Evolutionary conservation across 331 rosid genomes (phyloP).

Genomic region (Telfairia occidentalis): DNA sequence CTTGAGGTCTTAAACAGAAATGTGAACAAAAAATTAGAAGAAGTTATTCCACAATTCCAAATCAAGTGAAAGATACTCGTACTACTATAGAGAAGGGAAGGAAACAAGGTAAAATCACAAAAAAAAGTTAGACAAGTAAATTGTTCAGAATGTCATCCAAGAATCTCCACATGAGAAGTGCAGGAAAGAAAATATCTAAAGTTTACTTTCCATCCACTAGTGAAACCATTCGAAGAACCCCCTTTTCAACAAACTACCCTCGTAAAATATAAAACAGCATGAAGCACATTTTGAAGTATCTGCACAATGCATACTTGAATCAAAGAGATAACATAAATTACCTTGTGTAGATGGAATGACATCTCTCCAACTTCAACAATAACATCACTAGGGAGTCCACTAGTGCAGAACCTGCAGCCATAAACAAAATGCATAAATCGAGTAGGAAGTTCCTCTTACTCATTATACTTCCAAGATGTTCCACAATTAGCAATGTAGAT

Average conservation of each 20-base stretch:
- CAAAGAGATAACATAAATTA: slow-evolving; percentile 10
- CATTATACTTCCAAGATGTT: not conserved
- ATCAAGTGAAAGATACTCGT: too few species aligned
- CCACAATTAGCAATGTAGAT: not conserved
- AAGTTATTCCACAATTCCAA: too few species aligned
- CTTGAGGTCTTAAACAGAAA: too few species aligned
- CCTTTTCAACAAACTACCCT: not conserved
- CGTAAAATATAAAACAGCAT: not conserved
- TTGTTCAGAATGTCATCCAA: too few species aligned
- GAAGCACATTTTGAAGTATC: not conserved
- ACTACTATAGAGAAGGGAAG: too few species aligned
- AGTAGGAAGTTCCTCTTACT: not conserved
- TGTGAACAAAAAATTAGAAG: too few species aligned
- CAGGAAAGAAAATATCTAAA: too few species aligned
- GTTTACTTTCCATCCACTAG: not conserved
- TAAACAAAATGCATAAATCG: slow-evolving; percentile 6
- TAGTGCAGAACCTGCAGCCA: slow-evolving; percentile 74
- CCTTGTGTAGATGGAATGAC: slow-evolving; percentile 99
- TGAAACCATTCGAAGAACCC: not conserved
- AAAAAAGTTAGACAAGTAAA: too few species aligned
- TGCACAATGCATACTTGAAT: not conserved
- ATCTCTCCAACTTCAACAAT: slow-evolving; percentile 88
- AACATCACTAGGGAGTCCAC: slow-evolving; percentile 93
- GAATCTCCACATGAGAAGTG: too few species aligned
- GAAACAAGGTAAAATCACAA: too few species aligned